Conservation (phyloP, 2,329 filamentous ascomycete genomes). For the Zasmidium citrigriseum region DNA sequence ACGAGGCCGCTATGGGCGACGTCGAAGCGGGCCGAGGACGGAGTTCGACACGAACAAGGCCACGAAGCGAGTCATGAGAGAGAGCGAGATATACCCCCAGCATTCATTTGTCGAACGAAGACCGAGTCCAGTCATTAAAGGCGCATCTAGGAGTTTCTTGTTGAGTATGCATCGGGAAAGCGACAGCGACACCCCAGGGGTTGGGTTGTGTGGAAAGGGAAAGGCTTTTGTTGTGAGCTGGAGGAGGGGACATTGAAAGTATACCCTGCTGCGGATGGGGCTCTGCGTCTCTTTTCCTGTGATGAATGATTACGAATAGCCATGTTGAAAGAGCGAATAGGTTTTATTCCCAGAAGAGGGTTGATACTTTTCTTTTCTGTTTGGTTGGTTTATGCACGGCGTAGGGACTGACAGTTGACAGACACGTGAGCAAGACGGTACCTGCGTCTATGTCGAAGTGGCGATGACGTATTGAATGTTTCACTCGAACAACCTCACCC, state of each 20-base stretch:
- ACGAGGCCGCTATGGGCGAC: slow-evolving; percentile 68
- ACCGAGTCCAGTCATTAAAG: not conserved
- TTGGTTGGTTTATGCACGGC: not conserved
- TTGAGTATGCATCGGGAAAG: not conserved
- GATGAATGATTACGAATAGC: slow-evolving; percentile 5
- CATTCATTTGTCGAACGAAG: not conserved
- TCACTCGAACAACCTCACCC: not conserved
- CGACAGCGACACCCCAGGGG: not conserved
- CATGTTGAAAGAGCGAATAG: slow-evolving; percentile 4
- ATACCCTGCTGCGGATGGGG: slow-evolving; percentile 2
- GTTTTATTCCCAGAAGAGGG: not conserved
- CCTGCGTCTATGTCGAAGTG: not conserved
- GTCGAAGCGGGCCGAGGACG: slow-evolving; percentile 29
- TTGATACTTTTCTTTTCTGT: not conserved
- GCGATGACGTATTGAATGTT: slow-evolving; percentile 8
- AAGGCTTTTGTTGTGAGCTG: too few relatives aligned
- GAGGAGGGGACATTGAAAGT: not conserved
- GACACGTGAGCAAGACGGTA: not conserved
- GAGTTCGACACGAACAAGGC: slow-evolving; percentile 25
- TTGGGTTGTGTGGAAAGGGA: not conserved
- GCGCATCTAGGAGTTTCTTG: not conserved
- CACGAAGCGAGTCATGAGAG: slow-evolving; percentile 19
- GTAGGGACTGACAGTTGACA: not conserved
- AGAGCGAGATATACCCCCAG: not conserved
- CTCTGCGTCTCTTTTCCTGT: not conserved